phyloP scores from a whole-genome alignment of 75 land plant species.

The Selaginella tamariscina region DNA sequence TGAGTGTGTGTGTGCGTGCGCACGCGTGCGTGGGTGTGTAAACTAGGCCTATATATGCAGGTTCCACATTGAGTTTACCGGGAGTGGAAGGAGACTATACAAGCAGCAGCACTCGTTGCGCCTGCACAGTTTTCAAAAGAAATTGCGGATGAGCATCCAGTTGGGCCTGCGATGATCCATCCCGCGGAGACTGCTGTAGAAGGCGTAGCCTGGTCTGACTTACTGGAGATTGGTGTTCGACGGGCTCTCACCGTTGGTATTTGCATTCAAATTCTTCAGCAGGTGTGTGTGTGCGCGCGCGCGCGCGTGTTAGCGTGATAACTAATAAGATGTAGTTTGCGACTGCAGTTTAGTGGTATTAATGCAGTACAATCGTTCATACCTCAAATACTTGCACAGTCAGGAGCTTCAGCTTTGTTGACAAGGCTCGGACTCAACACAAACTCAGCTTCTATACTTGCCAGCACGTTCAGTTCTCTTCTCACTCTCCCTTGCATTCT shows the following conservation, averaged over 20 bases:
- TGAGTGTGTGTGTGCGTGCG: no score
- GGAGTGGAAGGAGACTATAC: background rate
- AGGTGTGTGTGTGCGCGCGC: background rate
- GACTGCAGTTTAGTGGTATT: slow-evolving; percentile 1
- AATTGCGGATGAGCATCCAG: background rate
- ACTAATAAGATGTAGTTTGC: background rate
- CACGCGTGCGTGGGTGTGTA: no score
- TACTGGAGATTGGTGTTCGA: background rate
- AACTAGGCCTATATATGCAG: no score
- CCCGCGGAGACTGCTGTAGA: slow-evolving; percentile 9
- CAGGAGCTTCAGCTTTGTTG: background rate
- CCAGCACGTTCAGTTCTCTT: background rate
- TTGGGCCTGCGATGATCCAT: slow-evolving; percentile 8
- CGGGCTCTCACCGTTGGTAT: background rate
- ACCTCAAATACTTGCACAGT: slow-evolving; percentile 5
- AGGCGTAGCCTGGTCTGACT: slow-evolving; percentile 7
- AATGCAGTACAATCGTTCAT: background rate
- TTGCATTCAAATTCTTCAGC: background rate
- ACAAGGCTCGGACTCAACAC: background rate
- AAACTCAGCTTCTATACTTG: slow-evolving; percentile 4
- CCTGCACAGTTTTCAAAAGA: background rate
- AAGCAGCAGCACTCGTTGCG: slow-evolving; percentile 6
- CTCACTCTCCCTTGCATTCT: background rate
- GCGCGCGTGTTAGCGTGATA: background rate
- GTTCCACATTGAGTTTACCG: background rate